Evolutionary conservation across 441 rosid genomes (phyloP).

Genomic region (Bruguiera hainesii): DNA sequence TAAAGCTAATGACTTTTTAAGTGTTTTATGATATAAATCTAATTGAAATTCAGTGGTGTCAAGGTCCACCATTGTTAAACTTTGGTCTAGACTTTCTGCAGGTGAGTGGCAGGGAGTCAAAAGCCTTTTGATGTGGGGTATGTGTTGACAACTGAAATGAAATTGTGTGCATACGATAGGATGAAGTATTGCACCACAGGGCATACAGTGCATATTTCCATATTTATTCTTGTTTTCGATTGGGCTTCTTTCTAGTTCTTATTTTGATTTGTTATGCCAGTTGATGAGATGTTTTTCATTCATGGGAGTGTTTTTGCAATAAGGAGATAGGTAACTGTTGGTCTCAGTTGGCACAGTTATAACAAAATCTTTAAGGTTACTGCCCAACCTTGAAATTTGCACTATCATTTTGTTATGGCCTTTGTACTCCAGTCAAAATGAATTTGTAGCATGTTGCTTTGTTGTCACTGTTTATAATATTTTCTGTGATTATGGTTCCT

Average conservation of each 20-base stretch:
- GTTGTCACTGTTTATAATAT: neutral
- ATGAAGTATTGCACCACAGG: neutral
- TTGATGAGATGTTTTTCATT: neutral
- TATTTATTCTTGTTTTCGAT: neutral
- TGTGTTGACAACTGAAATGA: neutral
- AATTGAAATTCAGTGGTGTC: neutral
- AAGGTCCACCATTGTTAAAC: neutral
- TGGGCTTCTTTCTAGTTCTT: neutral
- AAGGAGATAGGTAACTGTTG: too few species aligned
- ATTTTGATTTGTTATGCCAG: neutral
- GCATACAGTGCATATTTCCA: neutral
- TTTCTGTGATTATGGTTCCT: conserved; percentile 8
- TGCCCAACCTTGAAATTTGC: neutral
- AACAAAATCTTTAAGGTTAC: too few species aligned
- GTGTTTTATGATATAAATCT: neutral
- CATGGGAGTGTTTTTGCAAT: neutral
- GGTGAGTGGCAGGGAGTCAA: neutral
- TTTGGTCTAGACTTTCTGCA: conserved; percentile 2
- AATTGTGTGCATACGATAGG: neutral
- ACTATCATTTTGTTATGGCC: conserved; percentile 3
- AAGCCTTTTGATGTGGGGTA: conserved; percentile 3
- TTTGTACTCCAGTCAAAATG: neutral
- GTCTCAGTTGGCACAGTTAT: too few species aligned
- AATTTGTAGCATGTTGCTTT: neutral
- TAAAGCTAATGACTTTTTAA: neutral